Evolutionary conservation across 257 asterid species (phyloP).

Genomic region (Gardenia jasminoides): DNA sequence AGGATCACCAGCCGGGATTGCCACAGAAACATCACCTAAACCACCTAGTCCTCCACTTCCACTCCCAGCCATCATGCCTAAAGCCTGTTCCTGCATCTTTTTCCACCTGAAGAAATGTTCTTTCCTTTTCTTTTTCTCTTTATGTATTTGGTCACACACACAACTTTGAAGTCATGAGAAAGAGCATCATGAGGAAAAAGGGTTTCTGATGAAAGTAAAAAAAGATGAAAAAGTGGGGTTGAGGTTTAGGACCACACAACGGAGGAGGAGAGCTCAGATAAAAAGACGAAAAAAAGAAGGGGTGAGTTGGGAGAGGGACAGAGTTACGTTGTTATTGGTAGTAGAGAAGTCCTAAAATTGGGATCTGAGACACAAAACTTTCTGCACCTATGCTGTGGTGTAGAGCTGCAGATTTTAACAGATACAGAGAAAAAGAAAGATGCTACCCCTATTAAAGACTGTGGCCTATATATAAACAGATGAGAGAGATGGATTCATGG

Average conservation of each 20-base stretch:
- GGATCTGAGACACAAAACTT: constrained; percentile 70
- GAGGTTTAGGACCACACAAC: constrained; percentile 31
- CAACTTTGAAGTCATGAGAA: not conserved
- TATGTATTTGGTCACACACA: not conserved
- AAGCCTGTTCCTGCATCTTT: constrained; percentile 42
- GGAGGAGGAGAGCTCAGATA: not conserved
- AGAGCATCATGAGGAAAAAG: constrained; percentile 15
- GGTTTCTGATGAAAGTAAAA: constrained; percentile 28
- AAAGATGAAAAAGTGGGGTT: constrained; percentile 12
- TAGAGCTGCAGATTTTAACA: constrained; percentile 42
- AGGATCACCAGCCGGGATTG: constrained; percentile 16
- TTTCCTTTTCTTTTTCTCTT: not conserved
- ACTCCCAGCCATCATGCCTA: constrained; percentile 35
- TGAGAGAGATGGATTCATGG: constrained; percentile 5
- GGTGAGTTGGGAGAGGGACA: constrained; percentile 12
- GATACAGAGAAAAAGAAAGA: constrained; percentile 32
- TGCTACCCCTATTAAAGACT: constrained; percentile 9
- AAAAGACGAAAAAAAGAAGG: constrained; percentile 16
- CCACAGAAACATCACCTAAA: constrained; percentile 30
- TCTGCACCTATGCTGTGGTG: constrained; percentile 48
- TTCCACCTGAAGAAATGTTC: not conserved
- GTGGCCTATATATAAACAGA: constrained; percentile 25
- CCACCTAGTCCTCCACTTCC: constrained; percentile 28
- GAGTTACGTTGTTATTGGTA: constrained; percentile 31
- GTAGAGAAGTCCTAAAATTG: constrained; percentile 31